Base-by-base conservation (phyloP, 352 stramenopile genomes). In the Pilasporangium apinafurcum region DNA sequence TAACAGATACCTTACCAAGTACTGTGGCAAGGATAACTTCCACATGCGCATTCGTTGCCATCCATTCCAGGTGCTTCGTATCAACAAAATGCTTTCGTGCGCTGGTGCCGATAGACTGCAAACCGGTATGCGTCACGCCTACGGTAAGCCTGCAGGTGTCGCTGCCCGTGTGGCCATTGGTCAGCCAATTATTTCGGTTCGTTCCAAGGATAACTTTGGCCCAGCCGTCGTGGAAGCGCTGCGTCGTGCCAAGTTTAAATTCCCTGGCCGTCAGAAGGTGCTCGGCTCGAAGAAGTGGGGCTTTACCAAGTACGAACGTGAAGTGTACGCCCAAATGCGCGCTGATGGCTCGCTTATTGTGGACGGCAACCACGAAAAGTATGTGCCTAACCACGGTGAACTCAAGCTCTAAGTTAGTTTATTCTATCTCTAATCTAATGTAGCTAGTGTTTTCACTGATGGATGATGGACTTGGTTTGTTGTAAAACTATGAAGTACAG, bases 1-100 rank as follows among this genome's bases (percentile, higher is more conserved):
- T 66, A 99, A 99, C 89, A 98, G 98, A 80, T 98, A 98, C 74
- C 76, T 99, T 73, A 83, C 76, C 41, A 99, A 99, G 84, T 96
- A 86, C 65, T 87, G 95, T 59, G 96, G 96, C 62, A 99, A 99
- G 85, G 96, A 99, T 67, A 95, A 84, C 56, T 99, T 98, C 84
- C 97, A 99, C 81, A 98, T 99, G 74, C 95, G 96, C 53, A 97
- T 99, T 45, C 87, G 96, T 49, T 96, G 94, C 62, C 97, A 99
- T 72, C 97, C 97, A 38, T 99, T 98, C 88, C 96, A 99, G 64
- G 96, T 99, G 33, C 76, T 99, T 41, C 93, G 97, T 85, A 98
- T 98, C 71, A 99, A 99, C 77, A 99, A 99, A 76, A 99, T 99
- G 97, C 90, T 99, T 96, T 98, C 92, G 54, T 99, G 97, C 75